Conservation (phyloP, 768 basidiomycete species). For the Lactarius trivialis region DNA sequence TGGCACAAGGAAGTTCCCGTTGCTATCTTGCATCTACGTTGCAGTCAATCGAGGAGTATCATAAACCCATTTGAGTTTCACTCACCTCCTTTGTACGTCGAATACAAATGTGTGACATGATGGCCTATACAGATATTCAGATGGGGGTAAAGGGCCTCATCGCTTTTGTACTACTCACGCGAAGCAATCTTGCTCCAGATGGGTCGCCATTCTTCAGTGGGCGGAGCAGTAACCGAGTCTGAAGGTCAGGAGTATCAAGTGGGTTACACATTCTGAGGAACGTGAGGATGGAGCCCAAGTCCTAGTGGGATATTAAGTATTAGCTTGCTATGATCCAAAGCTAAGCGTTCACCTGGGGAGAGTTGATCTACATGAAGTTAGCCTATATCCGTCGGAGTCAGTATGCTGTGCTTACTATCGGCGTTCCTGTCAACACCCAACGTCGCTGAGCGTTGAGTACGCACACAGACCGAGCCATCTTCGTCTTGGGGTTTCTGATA, state of each 20-base stretch:
- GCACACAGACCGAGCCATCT: constrained; percentile 68
- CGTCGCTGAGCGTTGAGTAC: constrained; percentile 62
- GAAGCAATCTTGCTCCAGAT: constrained; percentile 60
- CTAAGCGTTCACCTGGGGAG: constrained; percentile 46
- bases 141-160: not conserved
- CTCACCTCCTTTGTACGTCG: constrained; percentile 75
- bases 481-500: constrained; percentile 81
- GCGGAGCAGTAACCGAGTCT: constrained; percentile 69
- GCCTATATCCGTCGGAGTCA: not conserved
- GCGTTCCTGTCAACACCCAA: constrained; percentile 81
- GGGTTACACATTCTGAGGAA: constrained; percentile 85
- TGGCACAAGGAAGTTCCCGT: constrained; percentile 65
- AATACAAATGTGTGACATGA: constrained; percentile 75
- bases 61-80: constrained; percentile 2
- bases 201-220: constrained; percentile 68
- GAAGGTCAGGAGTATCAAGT: constrained; percentile 76
- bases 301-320: constrained; percentile 38
- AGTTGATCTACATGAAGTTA: constrained; percentile 54
- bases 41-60: constrained; percentile 1
- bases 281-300: constrained; percentile 78
- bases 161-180: constrained; percentile 36
- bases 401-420: constrained; percentile 56
- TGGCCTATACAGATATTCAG: constrained; percentile 38
- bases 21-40: constrained; percentile 73
- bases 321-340: not conserved